These are phyloP conservation scores for Salinomyces thailandicus DNA, from an alignment of 2,329 filamentous ascomycete genomes.

Conservation along the genomic window DNA sequence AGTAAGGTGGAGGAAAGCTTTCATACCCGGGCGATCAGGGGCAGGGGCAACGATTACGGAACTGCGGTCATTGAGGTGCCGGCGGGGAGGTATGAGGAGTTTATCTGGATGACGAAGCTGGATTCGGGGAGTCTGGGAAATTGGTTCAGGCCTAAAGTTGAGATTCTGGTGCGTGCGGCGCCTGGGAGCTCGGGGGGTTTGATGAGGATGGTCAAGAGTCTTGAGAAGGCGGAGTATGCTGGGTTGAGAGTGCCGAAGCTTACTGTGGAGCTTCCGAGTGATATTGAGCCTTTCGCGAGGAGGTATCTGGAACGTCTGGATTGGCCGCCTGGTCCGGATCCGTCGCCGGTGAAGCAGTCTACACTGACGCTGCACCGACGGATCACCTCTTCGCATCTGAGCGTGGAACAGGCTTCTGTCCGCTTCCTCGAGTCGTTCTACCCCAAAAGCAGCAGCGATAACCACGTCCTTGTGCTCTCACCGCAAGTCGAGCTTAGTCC, in stretches of 20 bases:
- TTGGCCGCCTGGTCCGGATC: conserved; percentile 52
- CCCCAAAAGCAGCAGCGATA: conserved; percentile 51
- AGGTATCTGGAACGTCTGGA: conserved; percentile 52
- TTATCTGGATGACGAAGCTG: conserved; percentile 69
- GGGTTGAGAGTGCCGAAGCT: conserved; percentile 60
- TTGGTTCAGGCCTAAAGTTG: conserved; percentile 69
- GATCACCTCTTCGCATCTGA: conserved; percentile 50
- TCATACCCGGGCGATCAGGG: conserved; percentile 52
- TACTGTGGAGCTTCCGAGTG: conserved; percentile 70
- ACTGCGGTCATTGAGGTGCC: conserved; percentile 69
- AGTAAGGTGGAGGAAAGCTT: conserved; percentile 56
- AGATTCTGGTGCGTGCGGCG: conserved; percentile 73
- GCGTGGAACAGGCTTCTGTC: conserved; percentile 59
- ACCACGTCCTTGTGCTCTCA: conserved; percentile 76
- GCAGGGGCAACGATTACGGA: conserved; percentile 41
- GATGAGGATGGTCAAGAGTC: conserved; percentile 64
- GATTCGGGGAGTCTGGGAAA: conserved; percentile 61
- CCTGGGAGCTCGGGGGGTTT: conserved; percentile 61
- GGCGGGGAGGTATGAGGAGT: conserved; percentile 47
- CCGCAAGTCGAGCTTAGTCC: conserved; percentile 69
- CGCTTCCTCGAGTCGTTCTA: conserved; percentile 83
- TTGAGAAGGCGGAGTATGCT: conserved; percentile 65
- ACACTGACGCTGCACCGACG: conserved; percentile 63
- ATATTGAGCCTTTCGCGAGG: conserved; percentile 55
- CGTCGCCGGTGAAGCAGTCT: conserved; percentile 33